Percentiles rank a stretch among this genome's conserved stretches.
Evolutionary conservation across 176 grass and related monocot genomes (phyloP).

Genomic region (Oryza officinalis): DNA sequence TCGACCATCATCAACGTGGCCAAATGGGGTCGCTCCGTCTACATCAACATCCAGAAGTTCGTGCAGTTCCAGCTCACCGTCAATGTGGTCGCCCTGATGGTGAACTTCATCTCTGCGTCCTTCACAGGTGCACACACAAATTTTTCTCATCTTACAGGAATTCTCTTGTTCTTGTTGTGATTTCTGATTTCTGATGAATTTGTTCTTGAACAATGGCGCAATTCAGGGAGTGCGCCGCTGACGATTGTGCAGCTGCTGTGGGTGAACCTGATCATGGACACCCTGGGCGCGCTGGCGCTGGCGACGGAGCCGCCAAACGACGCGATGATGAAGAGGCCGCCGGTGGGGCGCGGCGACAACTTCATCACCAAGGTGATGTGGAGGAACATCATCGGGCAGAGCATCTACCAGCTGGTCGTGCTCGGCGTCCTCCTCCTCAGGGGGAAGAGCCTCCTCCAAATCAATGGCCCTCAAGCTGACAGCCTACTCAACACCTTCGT

Average conservation of each 20-base stretch:
- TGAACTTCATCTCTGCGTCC: slow-evolving; percentile 86
- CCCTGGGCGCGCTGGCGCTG: slow-evolving; percentile 80
- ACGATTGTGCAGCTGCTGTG: slow-evolving; percentile 89
- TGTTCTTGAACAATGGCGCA: neutral
- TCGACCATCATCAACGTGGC: slow-evolving; percentile 84
- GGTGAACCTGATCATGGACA: slow-evolving; percentile 99
- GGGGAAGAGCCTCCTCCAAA: slow-evolving; percentile 52
- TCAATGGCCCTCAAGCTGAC: slow-evolving; percentile 25
- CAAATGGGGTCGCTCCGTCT: slow-evolving; percentile 93
- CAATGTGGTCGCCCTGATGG: slow-evolving; percentile 82
- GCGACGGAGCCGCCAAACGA: slow-evolving; percentile 84
- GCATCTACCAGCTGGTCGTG: slow-evolving; percentile 79
- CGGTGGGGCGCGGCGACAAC: slow-evolving; percentile 60
- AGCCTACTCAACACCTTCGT: slow-evolving; percentile 72
- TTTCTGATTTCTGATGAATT: too few species aligned
- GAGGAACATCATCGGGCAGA: slow-evolving; percentile 89
- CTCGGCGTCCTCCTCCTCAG: slow-evolving; percentile 67
- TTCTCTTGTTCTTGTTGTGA: too few species aligned
- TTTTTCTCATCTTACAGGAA: too few species aligned
- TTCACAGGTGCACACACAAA: too few species aligned
- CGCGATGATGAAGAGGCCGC: slow-evolving; percentile 65
- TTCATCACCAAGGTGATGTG: slow-evolving; percentile 96
- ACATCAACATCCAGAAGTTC: slow-evolving; percentile 98
- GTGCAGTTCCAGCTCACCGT: slow-evolving; percentile 97
- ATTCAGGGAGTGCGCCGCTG: slow-evolving; percentile 75